Evolutionary conservation across 2,329 filamentous ascomycete species (phyloP).

Genomic region (Harringtonia lauricola): DNA sequence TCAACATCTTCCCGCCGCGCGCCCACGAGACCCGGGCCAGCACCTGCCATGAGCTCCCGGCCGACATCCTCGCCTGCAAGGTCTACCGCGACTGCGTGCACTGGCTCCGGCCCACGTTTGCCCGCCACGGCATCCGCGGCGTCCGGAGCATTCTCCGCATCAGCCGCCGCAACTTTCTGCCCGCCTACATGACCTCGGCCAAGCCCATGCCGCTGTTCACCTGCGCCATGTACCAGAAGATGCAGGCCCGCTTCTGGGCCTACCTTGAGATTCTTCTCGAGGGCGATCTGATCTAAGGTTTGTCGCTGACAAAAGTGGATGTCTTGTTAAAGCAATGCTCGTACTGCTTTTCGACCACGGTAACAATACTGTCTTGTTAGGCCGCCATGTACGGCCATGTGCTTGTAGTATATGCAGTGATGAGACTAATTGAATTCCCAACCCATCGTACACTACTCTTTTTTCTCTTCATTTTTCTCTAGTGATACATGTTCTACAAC

Average conservation of each 20-base stretch:
- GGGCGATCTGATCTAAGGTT: background rate
- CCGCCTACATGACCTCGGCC: too few relatives aligned
- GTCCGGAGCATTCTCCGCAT: background rate
- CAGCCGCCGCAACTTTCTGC: background rate
- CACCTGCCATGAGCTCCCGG: background rate
- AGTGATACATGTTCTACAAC: background rate
- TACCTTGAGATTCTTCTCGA: background rate
- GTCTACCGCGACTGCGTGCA: background rate
- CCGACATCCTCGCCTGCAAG: conserved; percentile 3
- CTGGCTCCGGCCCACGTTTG: conserved; percentile 1
- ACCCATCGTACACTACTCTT: too few relatives aligned
- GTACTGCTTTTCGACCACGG: too few relatives aligned
- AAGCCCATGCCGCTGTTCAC: background rate
- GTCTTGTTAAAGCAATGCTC: background rate
- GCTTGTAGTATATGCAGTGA: too few relatives aligned
- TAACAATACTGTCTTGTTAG: too few relatives aligned
- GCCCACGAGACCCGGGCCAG: background rate
- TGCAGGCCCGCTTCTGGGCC: background rate
- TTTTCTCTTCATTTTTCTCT: background rate
- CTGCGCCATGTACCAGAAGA: background rate
- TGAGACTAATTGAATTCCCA: too few relatives aligned
- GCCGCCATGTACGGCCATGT: too few relatives aligned
- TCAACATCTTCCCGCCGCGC: conserved; percentile 1
- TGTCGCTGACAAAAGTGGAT: background rate
- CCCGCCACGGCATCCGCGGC: background rate